Base-by-base conservation (phyloP, 2,329 filamentous ascomycete species). In the Cordyceps militaris region DNA sequence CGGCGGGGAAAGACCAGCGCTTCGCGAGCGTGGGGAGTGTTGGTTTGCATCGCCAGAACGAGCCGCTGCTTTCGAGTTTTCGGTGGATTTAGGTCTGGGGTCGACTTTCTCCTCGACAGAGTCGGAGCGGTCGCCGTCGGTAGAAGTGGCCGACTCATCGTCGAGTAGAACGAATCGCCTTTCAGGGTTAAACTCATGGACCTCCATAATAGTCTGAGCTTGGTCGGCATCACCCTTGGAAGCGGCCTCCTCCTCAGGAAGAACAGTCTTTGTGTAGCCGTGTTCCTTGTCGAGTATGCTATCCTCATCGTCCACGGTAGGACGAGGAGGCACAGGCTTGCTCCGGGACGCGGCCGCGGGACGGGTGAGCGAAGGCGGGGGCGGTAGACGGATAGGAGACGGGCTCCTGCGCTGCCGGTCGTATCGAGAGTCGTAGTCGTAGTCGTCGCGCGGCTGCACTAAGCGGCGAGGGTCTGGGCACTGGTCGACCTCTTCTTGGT, bases 251-350 rank as follows among this genome's bases (percentile, higher is more conserved):
- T 86, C 85, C 58, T 74, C 76, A 16, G 47, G 36, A 11, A 59
- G 63, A 38, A 69, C 60, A 36, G 70, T 63, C 34, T 66, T 63
- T 11, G 55, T 52, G 28, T 71, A 70, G 26, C 76, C 75, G 64
- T 81, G 71, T 66, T 91, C 88, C 67, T 78, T 83, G 6, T 79
- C 80, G 38, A 89, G 70, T 8, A 87, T 82, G 14, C 75, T 77
- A 16, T 68, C 73, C 68, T 90, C 88, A 66, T 91, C 87, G 68
- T 92, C 88, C 49, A 87, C 86, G 36, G 71, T 84, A 4, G 87
- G 85, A 19, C 77, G 76, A 1, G 86, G 87, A 6, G 86, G 84
- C 66, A 30, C 19, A 28, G 55, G 21, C 10, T 24, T 32, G 47
- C 47, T 19, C 28, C 40, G 46, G 5, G 47, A 44, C 10, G 26